phyloP scores from a whole-genome alignment of 2,329 filamentous ascomycete species.

The Chaetomiaceae sp. region DNA sequence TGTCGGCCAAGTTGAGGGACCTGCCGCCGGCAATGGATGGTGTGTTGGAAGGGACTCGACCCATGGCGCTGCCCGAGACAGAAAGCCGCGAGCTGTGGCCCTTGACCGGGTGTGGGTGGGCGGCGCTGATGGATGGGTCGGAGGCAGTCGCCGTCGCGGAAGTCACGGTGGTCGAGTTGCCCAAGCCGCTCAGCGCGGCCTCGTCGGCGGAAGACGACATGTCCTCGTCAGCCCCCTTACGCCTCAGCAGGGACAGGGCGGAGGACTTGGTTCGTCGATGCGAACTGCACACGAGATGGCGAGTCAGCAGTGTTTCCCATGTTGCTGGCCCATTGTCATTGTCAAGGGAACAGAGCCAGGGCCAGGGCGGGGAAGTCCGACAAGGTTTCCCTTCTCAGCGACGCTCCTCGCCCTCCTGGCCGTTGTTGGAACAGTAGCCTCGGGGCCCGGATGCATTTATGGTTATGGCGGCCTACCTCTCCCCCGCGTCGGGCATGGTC shows the following conservation, averaged over 20 bases:
- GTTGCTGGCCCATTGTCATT: no score
- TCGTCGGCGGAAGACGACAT: slow-evolving; percentile 44
- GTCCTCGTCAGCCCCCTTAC: slow-evolving; percentile 48
- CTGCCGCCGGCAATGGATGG: slow-evolving; percentile 29
- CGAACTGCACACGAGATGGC: slow-evolving; percentile 11
- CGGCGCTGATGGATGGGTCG: slow-evolving; percentile 33
- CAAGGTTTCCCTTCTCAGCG: neutral
- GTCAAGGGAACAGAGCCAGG: neutral
- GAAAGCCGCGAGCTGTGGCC: slow-evolving; percentile 47
- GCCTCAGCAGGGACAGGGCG: slow-evolving; percentile 50
- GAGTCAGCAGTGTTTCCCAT: neutral
- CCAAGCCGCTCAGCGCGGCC: slow-evolving; percentile 25
- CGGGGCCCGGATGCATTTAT: neutral
- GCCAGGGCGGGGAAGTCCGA: neutral
- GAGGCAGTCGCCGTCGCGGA: slow-evolving; percentile 31
- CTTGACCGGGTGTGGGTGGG: slow-evolving; percentile 35
- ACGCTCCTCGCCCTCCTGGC: neutral
- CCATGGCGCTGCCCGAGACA: slow-evolving; percentile 36
- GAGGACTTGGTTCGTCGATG: slow-evolving; percentile 54
- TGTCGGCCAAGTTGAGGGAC: slow-evolving; percentile 34
- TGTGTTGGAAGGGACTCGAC: slow-evolving; percentile 39
- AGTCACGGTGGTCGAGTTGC: slow-evolving; percentile 32
- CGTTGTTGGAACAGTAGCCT: no score
- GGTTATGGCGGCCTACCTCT: slow-evolving; percentile 20
- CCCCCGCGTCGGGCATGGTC: slow-evolving; percentile 25